These are phyloP conservation scores for Stenocarpella maydis DNA, from an alignment of 2,329 filamentous ascomycete species.

Conservation along the genomic window DNA sequence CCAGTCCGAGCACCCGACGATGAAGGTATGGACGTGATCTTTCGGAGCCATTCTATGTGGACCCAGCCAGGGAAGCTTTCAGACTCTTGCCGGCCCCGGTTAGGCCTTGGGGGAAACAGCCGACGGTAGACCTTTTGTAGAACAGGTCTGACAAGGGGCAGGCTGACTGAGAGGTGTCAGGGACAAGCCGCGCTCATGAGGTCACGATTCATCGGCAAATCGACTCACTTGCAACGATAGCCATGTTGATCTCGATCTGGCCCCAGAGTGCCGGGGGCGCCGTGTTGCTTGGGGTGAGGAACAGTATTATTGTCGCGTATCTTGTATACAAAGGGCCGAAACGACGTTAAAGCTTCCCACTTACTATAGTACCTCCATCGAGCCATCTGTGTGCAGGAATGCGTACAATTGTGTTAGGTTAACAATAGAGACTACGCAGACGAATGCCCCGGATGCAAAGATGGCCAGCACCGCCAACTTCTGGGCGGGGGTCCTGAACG, in stretches of 20 bases:
- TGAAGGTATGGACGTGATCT: conserved; percentile 13
- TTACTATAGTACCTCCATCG: conserved; percentile 13
- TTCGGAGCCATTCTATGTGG: conserved; percentile 18
- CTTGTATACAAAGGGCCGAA: not conserved
- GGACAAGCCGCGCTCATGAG: too few relatives aligned
- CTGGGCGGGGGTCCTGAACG: not conserved
- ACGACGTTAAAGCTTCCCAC: not conserved
- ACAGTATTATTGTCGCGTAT: not conserved
- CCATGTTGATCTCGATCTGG: conserved; percentile 23
- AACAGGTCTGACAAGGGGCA: conserved; percentile 13
- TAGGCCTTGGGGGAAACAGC: not conserved
- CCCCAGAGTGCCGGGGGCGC: conserved; percentile 23
- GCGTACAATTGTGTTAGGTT: conserved; percentile 22
- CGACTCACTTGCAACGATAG: conserved; percentile 11
- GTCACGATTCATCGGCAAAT: not conserved
- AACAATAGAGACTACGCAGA: conserved; percentile 14
- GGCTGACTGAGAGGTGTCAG: conserved; percentile 1
- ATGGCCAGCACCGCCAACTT: conserved; percentile 2
- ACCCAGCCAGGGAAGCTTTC: conserved; percentile 4
- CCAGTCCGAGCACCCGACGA: not conserved
- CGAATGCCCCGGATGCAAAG: conserved; percentile 10
- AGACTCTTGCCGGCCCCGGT: not conserved
- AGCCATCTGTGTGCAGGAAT: not conserved
- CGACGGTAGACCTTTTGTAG: not conserved
- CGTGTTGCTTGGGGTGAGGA: not conserved